A percentile compares a stretch with the other conserved stretches of the same genome.
Evolutionary conservation across 768 basidiomycete genomes (phyloP).

Genomic region (Leccinum longicurvipes): DNA sequence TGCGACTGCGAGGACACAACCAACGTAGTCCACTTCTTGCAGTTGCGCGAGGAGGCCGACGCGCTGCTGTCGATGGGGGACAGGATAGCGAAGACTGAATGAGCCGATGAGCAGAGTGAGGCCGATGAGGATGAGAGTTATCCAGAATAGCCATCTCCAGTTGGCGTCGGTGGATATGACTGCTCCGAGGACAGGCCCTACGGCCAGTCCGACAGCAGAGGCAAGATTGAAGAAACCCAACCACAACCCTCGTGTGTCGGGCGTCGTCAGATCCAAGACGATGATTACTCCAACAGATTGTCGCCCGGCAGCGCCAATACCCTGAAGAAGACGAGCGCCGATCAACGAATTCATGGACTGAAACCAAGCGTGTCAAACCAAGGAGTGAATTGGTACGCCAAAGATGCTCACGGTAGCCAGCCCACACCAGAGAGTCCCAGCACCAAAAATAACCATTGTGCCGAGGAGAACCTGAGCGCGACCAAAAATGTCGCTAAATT

Average conservation of each 20-base stretch:
- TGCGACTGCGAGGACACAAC: conserved; percentile 27
- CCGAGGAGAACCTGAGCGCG: conserved; percentile 33
- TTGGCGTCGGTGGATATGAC: conserved; percentile 39
- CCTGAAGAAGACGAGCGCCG: conserved; percentile 33
- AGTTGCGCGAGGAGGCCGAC: conserved; percentile 32
- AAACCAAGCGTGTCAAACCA: conserved; percentile 5
- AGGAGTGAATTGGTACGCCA: not conserved
- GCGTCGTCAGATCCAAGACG: conserved; percentile 34
- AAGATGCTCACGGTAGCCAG: conserved; percentile 26
- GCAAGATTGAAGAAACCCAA: conserved; percentile 35
- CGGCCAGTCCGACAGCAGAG: conserved; percentile 41
- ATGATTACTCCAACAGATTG: conserved; percentile 37
- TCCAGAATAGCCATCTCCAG: conserved; percentile 50
- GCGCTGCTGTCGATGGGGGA: conserved; percentile 31
- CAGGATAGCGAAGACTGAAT: conserved; percentile 29
- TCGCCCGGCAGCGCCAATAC: conserved; percentile 36
- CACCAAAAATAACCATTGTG: conserved; percentile 35
- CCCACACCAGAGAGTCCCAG: conserved; percentile 33
- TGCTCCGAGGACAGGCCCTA: conserved; percentile 48
- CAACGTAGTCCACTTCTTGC: conserved; percentile 33
- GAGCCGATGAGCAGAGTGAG: conserved; percentile 28
- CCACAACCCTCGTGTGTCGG: conserved; percentile 35
- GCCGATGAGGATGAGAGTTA: conserved; percentile 34
- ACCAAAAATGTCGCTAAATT: conserved; percentile 35
- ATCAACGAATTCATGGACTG: conserved; percentile 37